phyloP scores from a whole-genome alignment of 2,329 filamentous ascomycete genomes.

The Colletotrichum theobromicola region DNA sequence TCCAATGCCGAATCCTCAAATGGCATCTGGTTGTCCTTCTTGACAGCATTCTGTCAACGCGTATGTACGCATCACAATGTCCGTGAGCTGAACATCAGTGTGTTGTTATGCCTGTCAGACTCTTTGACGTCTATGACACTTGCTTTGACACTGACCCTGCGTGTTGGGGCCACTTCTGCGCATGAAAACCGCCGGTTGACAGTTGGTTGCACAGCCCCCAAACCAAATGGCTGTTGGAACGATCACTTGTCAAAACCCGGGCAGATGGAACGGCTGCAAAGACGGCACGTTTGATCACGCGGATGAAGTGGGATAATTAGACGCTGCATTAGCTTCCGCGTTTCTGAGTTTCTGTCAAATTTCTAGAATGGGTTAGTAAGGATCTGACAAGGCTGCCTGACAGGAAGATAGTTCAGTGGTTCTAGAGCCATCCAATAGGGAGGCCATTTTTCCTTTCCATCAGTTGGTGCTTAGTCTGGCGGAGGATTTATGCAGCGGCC shows the following conservation, averaged over 20 bases:
- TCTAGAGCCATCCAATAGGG: background rate
- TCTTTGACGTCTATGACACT: background rate
- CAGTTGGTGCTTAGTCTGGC: background rate
- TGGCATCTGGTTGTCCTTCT: background rate
- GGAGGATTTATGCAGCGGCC: background rate
- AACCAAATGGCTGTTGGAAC: background rate
- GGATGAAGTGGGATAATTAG: background rate
- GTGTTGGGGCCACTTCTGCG: background rate
- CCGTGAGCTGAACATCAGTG: background rate
- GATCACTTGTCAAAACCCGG: background rate
- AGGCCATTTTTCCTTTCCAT: background rate
- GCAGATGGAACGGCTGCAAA: background rate
- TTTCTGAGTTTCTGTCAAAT: background rate
- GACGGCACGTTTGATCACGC: background rate
- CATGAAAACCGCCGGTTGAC: background rate
- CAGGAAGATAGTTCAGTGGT: background rate
- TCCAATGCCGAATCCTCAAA: background rate
- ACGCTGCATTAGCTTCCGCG: background rate
- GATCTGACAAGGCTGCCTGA: background rate
- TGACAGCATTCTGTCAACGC: background rate
- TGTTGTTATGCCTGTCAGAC: background rate
- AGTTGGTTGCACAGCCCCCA: background rate
- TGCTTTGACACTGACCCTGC: background rate
- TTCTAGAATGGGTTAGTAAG: background rate
- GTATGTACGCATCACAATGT: background rate